Evolutionary conservation across 192 early-diverging fungal species (phyloP).

Genomic region (Backusella tarrabulga): DNA sequence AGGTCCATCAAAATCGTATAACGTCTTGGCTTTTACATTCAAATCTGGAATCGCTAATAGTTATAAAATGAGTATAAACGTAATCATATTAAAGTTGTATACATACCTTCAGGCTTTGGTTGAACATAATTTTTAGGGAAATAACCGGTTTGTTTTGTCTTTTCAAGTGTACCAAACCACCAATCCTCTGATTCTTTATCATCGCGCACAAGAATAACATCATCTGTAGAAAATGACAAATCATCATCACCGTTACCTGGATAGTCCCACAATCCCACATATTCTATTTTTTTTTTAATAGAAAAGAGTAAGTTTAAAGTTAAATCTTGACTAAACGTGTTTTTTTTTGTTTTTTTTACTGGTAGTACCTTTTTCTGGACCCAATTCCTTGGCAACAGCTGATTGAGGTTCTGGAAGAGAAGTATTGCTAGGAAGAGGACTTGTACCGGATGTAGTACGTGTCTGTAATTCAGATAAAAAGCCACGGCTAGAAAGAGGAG

Average conservation of each 20-base stretch:
- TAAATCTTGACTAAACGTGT: neutral
- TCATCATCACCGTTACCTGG: slow-evolving; percentile 39
- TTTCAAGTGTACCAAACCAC: slow-evolving; percentile 45
- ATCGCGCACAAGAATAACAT: slow-evolving; percentile 36
- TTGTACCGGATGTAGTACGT: slow-evolving; percentile 32
- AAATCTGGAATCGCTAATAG: slow-evolving; percentile 18
- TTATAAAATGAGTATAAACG: neutral
- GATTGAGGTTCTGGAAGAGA: neutral
- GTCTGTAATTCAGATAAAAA: slow-evolving; percentile 62
- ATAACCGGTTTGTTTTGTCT: slow-evolving; percentile 39
- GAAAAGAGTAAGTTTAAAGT: neutral
- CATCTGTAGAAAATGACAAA: slow-evolving; percentile 38
- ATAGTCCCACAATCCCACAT: slow-evolving; percentile 43
- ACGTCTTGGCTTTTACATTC: slow-evolving; percentile 39
- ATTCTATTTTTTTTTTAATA: slow-evolving; percentile 15
- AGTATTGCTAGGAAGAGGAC: neutral
- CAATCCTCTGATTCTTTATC: slow-evolving; percentile 42
- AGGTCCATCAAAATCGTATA: slow-evolving; percentile 42
- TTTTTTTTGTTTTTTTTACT: no score
- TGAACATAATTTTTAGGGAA: slow-evolving; percentile 51
- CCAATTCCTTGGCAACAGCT: neutral
- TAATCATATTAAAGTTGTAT: neutral
- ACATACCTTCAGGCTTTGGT: slow-evolving; percentile 23
- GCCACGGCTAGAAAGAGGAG: slow-evolving; percentile 44
- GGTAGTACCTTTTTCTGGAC: slow-evolving; percentile 13